A percentile compares a stretch with the other conserved stretches of the same genome.
phyloP scores from a whole-genome alignment of 2,329 filamentous ascomycete species.

The Scopulariopsis brevicaulis region DNA sequence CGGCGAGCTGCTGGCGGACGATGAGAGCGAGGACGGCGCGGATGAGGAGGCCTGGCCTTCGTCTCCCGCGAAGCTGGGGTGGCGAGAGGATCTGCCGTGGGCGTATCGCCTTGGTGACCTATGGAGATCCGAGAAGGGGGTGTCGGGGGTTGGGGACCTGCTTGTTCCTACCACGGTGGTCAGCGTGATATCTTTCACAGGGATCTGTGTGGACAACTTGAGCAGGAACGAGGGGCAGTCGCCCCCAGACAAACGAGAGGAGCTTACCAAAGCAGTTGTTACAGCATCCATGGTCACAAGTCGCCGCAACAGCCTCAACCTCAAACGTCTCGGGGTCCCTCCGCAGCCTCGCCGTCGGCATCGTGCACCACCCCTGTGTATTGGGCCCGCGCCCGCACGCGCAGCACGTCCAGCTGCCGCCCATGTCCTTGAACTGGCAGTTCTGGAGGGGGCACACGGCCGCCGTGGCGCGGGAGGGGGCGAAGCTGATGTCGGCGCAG shows the following conservation, averaged over 20 bases:
- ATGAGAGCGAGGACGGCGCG: slow-evolving; percentile 7
- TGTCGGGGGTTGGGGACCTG: background rate
- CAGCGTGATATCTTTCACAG: background rate
- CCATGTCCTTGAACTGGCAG: slow-evolving; percentile 37
- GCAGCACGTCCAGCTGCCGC: slow-evolving; percentile 42
- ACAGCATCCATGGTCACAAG: slow-evolving; percentile 43
- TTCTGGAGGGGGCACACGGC: slow-evolving; percentile 35
- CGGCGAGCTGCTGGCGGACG: slow-evolving; percentile 10
- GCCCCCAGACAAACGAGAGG: background rate
- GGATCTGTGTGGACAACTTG: background rate
- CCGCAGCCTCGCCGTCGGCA: slow-evolving; percentile 17
- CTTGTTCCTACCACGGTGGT: background rate
- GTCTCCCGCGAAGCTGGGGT: background rate
- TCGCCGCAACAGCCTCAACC: slow-evolving; percentile 23
- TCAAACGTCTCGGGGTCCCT: slow-evolving; percentile 19
- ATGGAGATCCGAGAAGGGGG: background rate
- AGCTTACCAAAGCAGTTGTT: slow-evolving; percentile 32
- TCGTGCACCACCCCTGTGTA: slow-evolving; percentile 39
- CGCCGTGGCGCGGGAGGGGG: slow-evolving; percentile 28
- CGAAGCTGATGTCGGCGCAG: slow-evolving; percentile 36
- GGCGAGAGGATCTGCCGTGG: background rate
- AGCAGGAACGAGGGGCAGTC: background rate
- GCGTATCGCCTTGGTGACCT: background rate
- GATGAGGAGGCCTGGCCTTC: background rate
- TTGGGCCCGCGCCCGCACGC: slow-evolving; percentile 39